A percentile compares a stretch with the other conserved stretches of the same genome.
phyloP scores from a whole-genome alignment of 1,284 basidiomycete genomes.

The Termitomyces sp. region DNA sequence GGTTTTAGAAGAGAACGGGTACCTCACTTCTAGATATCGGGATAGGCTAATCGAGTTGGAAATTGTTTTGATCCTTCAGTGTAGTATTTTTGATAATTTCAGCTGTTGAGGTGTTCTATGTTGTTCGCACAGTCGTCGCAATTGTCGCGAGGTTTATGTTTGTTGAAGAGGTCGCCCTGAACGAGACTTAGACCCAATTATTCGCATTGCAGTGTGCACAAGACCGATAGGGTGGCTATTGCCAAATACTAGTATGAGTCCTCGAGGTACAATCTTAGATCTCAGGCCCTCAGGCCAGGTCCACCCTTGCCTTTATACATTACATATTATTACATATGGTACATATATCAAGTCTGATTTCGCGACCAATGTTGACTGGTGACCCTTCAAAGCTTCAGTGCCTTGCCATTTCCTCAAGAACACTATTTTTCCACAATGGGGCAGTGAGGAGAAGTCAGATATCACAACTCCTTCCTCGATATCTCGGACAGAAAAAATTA shows the following conservation, averaged over 20 bases:
- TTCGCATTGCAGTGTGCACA: not conserved
- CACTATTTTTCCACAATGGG: not conserved
- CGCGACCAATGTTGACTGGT: not conserved
- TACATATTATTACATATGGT: not conserved
- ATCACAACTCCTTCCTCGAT: not conserved
- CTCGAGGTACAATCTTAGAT: not conserved
- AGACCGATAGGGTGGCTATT: not conserved
- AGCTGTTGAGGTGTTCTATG: not conserved
- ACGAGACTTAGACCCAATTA: not conserved
- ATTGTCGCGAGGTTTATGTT: not conserved
- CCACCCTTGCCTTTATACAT: not conserved
- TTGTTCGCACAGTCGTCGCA: not conserved
- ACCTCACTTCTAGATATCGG: not conserved
- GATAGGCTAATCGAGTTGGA: slow-evolving; percentile 19
- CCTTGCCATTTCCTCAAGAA: not conserved
- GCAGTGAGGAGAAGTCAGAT: not conserved
- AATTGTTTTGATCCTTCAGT: not conserved
- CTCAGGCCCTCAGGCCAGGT: not conserved
- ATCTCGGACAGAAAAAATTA: not conserved
- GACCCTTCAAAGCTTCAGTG: not conserved
- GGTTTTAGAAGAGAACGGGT: not conserved
- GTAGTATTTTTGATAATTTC: not conserved
- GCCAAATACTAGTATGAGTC: not conserved
- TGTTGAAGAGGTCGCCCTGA: not conserved
- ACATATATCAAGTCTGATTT: not conserved